A percentile compares a stretch with the other conserved stretches of the same genome.
Evolutionary conservation across 345 rosid genomes (phyloP).

Genomic region (Linum lewisii): DNA sequence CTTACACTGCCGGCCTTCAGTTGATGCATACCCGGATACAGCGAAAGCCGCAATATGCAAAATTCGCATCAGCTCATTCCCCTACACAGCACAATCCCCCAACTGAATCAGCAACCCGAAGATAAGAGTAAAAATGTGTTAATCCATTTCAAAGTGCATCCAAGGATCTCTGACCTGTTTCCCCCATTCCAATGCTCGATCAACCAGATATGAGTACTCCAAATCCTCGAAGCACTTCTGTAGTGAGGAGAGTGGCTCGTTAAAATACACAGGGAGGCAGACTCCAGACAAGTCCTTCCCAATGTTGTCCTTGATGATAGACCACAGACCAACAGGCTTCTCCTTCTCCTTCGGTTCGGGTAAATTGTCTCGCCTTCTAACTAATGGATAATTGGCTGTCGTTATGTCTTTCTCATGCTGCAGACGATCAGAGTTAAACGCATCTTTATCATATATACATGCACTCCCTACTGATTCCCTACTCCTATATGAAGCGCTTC

Average conservation of each 20-base stretch:
- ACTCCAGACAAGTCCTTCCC: constrained; percentile 99
- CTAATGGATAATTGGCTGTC: constrained; percentile 60
- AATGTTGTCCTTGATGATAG: constrained; percentile 93
- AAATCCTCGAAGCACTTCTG: constrained; percentile 99
- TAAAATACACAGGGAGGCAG: constrained; percentile 96
- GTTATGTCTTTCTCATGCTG: constrained; percentile 40
- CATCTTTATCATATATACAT: constrained; percentile 47
- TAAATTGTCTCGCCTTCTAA: constrained; percentile 76
- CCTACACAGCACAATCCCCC: constrained; percentile 45
- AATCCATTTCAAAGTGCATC: neutral
- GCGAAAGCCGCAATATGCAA: constrained; percentile 94
- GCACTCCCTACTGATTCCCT: constrained; percentile 61
- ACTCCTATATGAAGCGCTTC: constrained; percentile 84
- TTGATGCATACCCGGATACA: constrained; percentile 97
- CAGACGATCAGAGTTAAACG: constrained; percentile 45
- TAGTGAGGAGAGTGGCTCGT: constrained; percentile 92
- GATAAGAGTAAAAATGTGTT: neutral
- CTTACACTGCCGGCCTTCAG: constrained; percentile 97
- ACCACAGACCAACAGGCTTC: constrained; percentile 94
- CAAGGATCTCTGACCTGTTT: constrained; percentile 65
- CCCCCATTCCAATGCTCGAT: constrained; percentile 87
- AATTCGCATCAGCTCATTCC: constrained; percentile 88
- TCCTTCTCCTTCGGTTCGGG: constrained; percentile 98
- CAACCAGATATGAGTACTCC: constrained; percentile 89
- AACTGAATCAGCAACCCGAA: neutral